Conservation (phyloP, 768 basidiomycete species). For the Suillus cothurnatus region DNA sequence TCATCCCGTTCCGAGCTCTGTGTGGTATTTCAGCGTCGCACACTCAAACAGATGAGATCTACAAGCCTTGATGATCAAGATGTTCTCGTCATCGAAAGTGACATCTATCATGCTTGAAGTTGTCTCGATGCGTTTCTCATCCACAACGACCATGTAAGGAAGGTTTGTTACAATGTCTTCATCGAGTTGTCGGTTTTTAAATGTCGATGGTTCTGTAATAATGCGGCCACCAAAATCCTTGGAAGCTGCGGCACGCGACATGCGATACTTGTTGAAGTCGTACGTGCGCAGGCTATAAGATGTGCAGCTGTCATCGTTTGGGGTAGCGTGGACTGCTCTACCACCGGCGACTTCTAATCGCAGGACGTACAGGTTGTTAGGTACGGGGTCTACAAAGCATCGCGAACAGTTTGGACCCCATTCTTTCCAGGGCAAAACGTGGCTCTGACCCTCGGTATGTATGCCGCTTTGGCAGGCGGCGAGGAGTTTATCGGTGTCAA, state of each 20-base stretch:
- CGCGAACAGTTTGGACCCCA: slow-evolving; percentile 1
- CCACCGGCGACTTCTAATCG: neutral
- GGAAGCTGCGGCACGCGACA: slow-evolving; percentile 3
- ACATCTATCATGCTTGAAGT: neutral
- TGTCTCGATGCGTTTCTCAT: neutral
- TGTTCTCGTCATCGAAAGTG: slow-evolving; percentile 2
- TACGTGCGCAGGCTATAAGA: neutral
- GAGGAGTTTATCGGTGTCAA: neutral
- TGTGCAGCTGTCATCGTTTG: neutral
- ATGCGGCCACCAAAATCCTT: neutral
- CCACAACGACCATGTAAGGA: neutral
- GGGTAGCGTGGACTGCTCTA: slow-evolving; percentile 1
- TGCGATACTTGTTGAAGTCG: slow-evolving; percentile 1
- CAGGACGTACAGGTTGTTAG: neutral
- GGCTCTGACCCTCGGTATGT: neutral
- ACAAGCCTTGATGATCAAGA: slow-evolving; percentile 1
- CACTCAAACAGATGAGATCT: neutral
- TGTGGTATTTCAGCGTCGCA: neutral
- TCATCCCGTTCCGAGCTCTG: neutral
- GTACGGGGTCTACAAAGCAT: neutral
- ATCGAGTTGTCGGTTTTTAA: neutral
- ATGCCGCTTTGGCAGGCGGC: neutral
- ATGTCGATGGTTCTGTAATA: neutral
- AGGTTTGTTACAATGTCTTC: neutral
- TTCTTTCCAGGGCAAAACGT: neutral